Base-by-base conservation (phyloP, 2,329 filamentous ascomycete species). In the Aspergillus tubingensis region DNA sequence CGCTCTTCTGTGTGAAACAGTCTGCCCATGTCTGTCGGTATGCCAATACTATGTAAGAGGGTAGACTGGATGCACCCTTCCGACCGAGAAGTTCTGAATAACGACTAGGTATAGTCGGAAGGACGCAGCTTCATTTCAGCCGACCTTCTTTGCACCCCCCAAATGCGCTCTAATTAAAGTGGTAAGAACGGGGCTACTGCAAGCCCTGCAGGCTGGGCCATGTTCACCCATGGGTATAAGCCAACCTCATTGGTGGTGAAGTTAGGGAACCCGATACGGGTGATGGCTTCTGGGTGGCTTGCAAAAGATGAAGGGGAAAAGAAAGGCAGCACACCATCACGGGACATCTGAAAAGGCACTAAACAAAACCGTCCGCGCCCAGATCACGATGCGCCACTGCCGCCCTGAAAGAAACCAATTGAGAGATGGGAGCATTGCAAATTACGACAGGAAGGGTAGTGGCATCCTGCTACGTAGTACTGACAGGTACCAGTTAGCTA, bases 351-450 rank as follows among this genome's bases (percentile, higher is more conserved):
- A 36, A 36, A 36, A 13, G 15, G 11, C 13, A 36, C 11, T 2
- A 36, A 36, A 36, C 8, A 23, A 44, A 44, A 15, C 41, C n/a
- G 15, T 43, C n/a, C 5, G 13, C 44, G 25, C 25, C 15, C 47
- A n/a, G 47, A 50, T 50, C 47, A 30, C 47, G 25, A 49, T 32
- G 47, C 47, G 47, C 47, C 47, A 49, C 47, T 49, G 25, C 47
- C 47, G 25, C 47, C 47, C 10, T 19, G 25, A 50, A 36, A 17
- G 47, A 50, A 11, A 11, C 17, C 15, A 10, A 11, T 6, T n/a
- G n/a, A 50, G 25, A n/a, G 8, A 50, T 50, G 10, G 25, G 25
- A n/a, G 32, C 23, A 49, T 30, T 8, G 23, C 15, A 30, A n/a
- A 10, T 8, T 27, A 5, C 5, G 27, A 25, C 25, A 8, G 23